Base-by-base conservation (phyloP, 2,329 filamentous ascomycete species). In the Myriosclerotinia scirpicola region DNA sequence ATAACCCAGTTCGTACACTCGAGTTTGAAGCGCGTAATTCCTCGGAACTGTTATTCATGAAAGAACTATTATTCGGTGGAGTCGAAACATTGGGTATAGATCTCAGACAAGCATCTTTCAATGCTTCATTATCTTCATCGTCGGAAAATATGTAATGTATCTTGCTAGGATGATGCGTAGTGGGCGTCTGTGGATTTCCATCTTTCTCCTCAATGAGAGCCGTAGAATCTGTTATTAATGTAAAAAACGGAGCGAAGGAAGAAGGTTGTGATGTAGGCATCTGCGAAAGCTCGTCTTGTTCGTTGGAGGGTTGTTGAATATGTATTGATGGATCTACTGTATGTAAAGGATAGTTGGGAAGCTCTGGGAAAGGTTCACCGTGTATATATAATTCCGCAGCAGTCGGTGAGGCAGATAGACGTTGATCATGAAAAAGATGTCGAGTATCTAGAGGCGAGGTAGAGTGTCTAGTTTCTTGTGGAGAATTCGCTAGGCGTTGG, bases 101-200 rank as follows among this genome's bases (percentile, higher is more conserved):
- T 61, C 68, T 68, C 15, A 88, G 77, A 6, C 84, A 83, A 2
- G 90, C 88, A 48, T 87, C 83, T 1, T 90, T 90, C 48, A 96
- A 81, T 54, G 90, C 81, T 56, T 93, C 90, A 2, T 88, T 85
- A n/a, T 62, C 67, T 75, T 97, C 93, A 78, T 98, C 95, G 78
- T 98, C 93, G 72, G 87, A 86, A 80, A 99, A 98, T 75, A 98
- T 85, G 80, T 98, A 98, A 80, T 94, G 92, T 1, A 97, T 87
- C 64, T 86, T 87, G 1, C 56, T 44, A 2, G 94, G 95, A 76
- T 98, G 93, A 73, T 92, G 84, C 69, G 92, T 90, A 55, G 91
- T 86, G 73, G 87, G 84, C 11, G 86, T 88, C n/a, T 54, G 50
- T n/a, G 64, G n/a, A 12, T 48, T 38, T 15, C 34, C n/a, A 66